Evolutionary conservation across 495 filamentous ascomycete genomes (phyloP).

Genomic region (Platismatia glauca): DNA sequence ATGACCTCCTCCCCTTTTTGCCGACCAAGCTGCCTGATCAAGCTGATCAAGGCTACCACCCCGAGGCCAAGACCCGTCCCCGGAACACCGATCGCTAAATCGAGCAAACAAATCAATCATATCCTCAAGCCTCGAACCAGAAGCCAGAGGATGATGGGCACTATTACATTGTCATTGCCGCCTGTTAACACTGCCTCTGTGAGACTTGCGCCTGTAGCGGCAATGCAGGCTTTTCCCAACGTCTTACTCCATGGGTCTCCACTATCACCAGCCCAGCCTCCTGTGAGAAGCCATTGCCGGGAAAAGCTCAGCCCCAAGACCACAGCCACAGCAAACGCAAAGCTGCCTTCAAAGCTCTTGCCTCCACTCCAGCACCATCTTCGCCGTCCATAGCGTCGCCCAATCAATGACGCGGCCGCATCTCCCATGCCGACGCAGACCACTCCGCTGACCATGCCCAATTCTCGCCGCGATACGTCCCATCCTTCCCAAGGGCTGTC

Average conservation of each 20-base stretch:
- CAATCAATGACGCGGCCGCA: slow-evolving; percentile 86
- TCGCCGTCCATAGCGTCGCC: slow-evolving; percentile 70
- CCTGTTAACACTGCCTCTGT: slow-evolving; percentile 94
- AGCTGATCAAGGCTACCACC: not conserved
- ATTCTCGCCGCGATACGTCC: slow-evolving; percentile 60
- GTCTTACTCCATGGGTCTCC: slow-evolving; percentile 36
- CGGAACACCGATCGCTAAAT: slow-evolving; percentile 17
- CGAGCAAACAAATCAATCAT: slow-evolving; percentile 32
- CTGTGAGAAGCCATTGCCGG: slow-evolving; percentile 63
- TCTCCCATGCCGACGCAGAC: slow-evolving; percentile 94
- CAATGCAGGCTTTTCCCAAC: slow-evolving; percentile 51
- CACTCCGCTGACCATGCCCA: slow-evolving; percentile 82
- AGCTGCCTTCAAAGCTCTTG: slow-evolving; percentile 86
- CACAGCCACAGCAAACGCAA: slow-evolving; percentile 77
- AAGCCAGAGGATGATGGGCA: slow-evolving; percentile 90
- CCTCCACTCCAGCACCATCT: slow-evolving; percentile 98
- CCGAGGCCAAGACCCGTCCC: not conserved
- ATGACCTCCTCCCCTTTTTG: not conserved
- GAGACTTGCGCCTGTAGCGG: slow-evolving; percentile 73
- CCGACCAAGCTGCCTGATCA: not conserved
- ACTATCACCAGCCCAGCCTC: slow-evolving; percentile 50
- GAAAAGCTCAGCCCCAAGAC: slow-evolving; percentile 61
- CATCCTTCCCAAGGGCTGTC: slow-evolving; percentile 54
- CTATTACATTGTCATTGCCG: slow-evolving; percentile 97
- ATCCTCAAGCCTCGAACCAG: slow-evolving; percentile 71